Evolutionary conservation across 768 basidiomycete species (phyloP), one percentile per base, ranked within the genome.

Genomic region (Calocera cornea): DNA sequence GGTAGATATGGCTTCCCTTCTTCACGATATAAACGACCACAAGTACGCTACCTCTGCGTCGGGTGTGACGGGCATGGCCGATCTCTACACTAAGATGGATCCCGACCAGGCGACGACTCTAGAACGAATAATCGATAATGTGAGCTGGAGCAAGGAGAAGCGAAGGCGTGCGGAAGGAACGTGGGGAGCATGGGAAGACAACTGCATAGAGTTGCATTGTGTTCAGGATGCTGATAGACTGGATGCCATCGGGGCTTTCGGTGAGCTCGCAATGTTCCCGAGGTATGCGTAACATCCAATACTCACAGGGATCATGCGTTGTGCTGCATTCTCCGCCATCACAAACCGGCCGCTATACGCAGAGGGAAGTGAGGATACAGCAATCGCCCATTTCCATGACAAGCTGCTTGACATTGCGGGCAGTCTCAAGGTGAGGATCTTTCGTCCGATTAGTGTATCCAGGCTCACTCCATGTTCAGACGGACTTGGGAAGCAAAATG

Each of bases 11-110:
- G 87, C 89, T 34, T 88, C 93, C n/a, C 82, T 95, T 41, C 83
- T 95, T 50, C 93, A 95, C 72, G 92, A 95, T 75, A 82, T 93
- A 44, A 79, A 90, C 36, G 90, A 92, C 82, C 90, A 88, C 78
- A 92, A 92, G 79, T 91, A 92, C 73, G 86, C 87, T 19, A 78
- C 85, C 1, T 75, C 80, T 14, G 80, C 79, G 66, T 76, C 83
- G 71, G 60, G 24, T 2, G 82, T 84, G 14, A 79, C 82, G 66
- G 76, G 75, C 2, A 76, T 83, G 73, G 19, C 41, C 14, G 12
- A 64, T 31, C 64, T 60, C 31, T 1, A 38, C 24, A 64, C n/a
- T 2, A 16, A 34, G 70, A 40, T 34, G 54, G 29, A 40, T 2
- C 44, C 65, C 40, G n/a, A 38, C 12, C 54, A 72, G 14, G 79